Base-by-base conservation (phyloP, 2,329 filamentous ascomycete genomes). In the Colletotrichum sp. region DNA sequence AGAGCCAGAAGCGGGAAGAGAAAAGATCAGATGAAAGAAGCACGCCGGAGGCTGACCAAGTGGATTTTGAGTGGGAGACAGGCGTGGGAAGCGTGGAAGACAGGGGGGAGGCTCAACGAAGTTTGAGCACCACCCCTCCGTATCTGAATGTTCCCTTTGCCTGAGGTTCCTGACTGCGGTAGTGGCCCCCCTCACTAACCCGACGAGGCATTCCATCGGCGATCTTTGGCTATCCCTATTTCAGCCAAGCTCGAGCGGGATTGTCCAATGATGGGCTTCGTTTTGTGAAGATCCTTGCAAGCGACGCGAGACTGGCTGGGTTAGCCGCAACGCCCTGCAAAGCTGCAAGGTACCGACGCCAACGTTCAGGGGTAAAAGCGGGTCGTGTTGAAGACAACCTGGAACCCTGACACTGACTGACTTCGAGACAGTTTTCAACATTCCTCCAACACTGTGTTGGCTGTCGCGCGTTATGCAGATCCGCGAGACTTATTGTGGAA, bases 301-400 rank as follows among this genome's bases (percentile, higher is more conserved):
- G 32, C 24, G 24, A 44, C 52, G 30, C 16, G 64, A 65, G 49
- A 49, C 36, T 71, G 71, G 74, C 28, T 67, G 66, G 72, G 57
- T 63, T 69, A 73, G 74, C 65, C 70, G 64, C 65, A 65, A 65
- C 24, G 16, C 49, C 64, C 63, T 72, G 69, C 39, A 26, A 52
- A 69, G 65, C 65, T 71, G 72, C 73, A 68, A 76, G 78, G 73
- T 75, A 63, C 72, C 76, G 49, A 70, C 62, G 52, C 28, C 52
- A 63, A 62, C 72, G 36, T 55, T 80, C 79, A 80, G 79, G 79
- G 79, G 79, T 79, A 80, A 80, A 74, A 79, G 78, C 65, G 79
- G 79, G 26, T 15, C 70, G 55, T 63, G 30, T 68, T 76, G 74
- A 69, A 76, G 70, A 76, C 70, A 73, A 62, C 74, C 70, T 69